These are phyloP conservation scores for Xylariomycetidae sp. DNA, from an alignment of 2,329 filamentous ascomycete species.

Conservation along the genomic window DNA sequence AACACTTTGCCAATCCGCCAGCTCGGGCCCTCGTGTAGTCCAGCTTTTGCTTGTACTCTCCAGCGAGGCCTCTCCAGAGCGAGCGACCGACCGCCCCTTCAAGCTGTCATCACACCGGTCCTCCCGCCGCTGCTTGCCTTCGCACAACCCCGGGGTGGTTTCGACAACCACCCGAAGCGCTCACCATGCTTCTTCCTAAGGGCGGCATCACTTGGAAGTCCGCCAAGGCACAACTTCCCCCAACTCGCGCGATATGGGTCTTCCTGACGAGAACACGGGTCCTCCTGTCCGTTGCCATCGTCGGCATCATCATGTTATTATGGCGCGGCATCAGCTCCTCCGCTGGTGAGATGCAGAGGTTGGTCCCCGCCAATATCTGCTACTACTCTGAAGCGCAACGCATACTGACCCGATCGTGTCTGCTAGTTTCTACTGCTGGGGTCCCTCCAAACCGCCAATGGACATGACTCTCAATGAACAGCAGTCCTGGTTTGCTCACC, in stretches of 20 bases:
- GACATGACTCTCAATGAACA: constrained; percentile 91
- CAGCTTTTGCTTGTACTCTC: too few relatives aligned
- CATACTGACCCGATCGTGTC: constrained; percentile 13
- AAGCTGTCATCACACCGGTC: neutral
- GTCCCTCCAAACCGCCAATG: constrained; percentile 91
- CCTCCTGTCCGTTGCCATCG: constrained; percentile 64
- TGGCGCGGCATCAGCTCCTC: constrained; percentile 81
- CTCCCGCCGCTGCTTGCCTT: constrained; percentile 9
- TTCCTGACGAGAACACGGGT: constrained; percentile 74
- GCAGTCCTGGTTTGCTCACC: constrained; percentile 78
- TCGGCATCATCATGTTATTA: constrained; percentile 69
- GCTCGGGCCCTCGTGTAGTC: too few relatives aligned
- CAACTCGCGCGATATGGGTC: constrained; percentile 63
- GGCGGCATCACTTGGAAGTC: constrained; percentile 90
- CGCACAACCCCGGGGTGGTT: constrained; percentile 31
- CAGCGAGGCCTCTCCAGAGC: too few relatives aligned
- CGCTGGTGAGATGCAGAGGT: constrained; percentile 89
- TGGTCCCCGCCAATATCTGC: too few relatives aligned
- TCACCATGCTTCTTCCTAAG: constrained; percentile 81
- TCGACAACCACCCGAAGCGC: constrained; percentile 33
- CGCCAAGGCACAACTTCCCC: constrained; percentile 71
- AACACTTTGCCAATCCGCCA: too few relatives aligned
- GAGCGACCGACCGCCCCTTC: too few relatives aligned
- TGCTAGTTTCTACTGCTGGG: constrained; percentile 91
- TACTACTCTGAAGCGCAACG: constrained; percentile 2